Evolutionary conservation across 805 yeast genomes (phyloP), one percentile per base, ranked within the genome.

Genomic region (Myxozyma mucilagina): DNA sequence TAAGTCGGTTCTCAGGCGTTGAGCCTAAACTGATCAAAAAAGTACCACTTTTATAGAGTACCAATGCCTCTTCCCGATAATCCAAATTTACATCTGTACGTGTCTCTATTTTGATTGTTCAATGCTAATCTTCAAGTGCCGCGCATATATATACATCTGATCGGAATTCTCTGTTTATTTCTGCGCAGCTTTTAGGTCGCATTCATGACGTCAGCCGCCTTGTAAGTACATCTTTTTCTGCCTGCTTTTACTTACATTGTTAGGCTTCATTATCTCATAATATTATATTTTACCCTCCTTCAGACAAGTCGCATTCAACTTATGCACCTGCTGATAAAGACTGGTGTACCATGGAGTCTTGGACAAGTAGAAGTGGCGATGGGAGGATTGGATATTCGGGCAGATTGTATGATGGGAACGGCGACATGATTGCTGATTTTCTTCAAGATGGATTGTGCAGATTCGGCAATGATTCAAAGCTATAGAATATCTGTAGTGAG

Each of bases 91-190:
- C 61, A 60, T 29, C 52, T 57, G 53, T 60, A 55, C 4, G 57
- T 42, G 4, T 44, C n/a, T 38, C 11, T 24, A 11, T 35, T 18
- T 45, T 16, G 8, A 2, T 32, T 14, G 3, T 31, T 29, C 24
- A 31, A 32, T 34, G 4, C 1, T 11, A 53, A 31, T 34, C 34
- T 11, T 20, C 5, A 14, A 29, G 36, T 6, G 43, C 48, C 45
- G 60, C 63, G 2, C 64, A 60, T 45, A 39, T 51, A 9, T 59
- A 59, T 36, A 44, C 54, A 9, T 59, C 63, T 4, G 64, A 57
- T 32, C 41, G 61, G 16, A 52, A 60, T 39, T 45, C 58, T 4
- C 39, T 57, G 1, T 57, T 57, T 52, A 41, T 42, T 20, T 51
- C 61, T 16, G 38, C 64, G 18, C 55, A 39, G 9, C 24, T 57